A percentile compares a stretch with the other conserved stretches of the same genome.
Evolutionary conservation across 164 flowering plant genomes (phyloP).

Genomic region (Piper longum): DNA sequence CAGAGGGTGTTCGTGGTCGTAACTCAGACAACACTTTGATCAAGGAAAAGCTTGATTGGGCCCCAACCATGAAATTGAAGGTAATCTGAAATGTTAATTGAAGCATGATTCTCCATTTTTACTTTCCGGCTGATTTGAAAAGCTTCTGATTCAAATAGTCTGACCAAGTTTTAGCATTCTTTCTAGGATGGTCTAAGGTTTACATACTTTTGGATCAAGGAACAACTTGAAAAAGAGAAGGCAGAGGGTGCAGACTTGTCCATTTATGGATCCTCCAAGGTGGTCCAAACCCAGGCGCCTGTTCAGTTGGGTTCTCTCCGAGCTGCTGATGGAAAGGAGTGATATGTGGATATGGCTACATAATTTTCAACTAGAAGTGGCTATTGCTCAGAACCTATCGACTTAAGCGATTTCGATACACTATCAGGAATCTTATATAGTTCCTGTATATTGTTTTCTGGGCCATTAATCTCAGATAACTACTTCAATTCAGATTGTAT

Average conservation of each 20-base stretch:
- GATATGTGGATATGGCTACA: conserved; percentile 6
- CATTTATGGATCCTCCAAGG: conserved; percentile 82
- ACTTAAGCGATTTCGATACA: too few species aligned
- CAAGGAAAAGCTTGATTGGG: conserved; percentile 95
- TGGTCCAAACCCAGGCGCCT: conserved; percentile 94
- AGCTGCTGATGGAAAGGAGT: conserved; percentile 96
- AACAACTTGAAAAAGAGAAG: conserved; percentile 88
- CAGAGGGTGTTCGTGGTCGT: conserved; percentile 91
- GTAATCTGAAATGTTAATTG: conserved; percentile 18
- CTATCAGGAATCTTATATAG: too few species aligned
- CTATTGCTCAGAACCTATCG: not conserved
- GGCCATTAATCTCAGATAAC: too few species aligned
- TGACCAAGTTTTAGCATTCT: conserved; percentile 6
- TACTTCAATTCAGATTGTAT: too few species aligned
- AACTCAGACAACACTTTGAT: conserved; percentile 93
- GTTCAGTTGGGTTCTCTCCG: conserved; percentile 94
- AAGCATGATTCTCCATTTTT: too few species aligned
- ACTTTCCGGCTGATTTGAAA: too few species aligned
- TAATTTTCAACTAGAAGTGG: not conserved
- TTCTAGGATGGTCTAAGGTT: conserved; percentile 78
- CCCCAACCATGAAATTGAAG: conserved; percentile 86
- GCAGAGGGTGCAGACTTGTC: conserved; percentile 49
- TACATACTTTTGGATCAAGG: conserved; percentile 94
- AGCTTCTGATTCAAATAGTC: not conserved
- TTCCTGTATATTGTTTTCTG: too few species aligned